Evolutionary conservation across 2,329 filamentous ascomycete genomes (phyloP), one percentile per base, ranked within the genome.

Genomic region (Alternaria ethzedia): DNA sequence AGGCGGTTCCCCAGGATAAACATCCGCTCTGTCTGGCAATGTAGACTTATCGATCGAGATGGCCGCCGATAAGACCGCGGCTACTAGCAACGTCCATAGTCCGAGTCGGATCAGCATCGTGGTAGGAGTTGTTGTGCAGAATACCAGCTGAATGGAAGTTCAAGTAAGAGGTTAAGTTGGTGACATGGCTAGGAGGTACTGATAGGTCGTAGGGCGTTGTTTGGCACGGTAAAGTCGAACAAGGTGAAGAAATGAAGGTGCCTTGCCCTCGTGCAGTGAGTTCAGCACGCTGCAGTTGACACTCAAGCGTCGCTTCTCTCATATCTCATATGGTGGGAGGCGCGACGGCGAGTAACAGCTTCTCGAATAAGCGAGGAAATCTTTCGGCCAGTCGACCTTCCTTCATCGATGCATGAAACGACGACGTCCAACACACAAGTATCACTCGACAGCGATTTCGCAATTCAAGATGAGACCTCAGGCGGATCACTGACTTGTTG

Each of bases 1-100:
- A 12, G 26, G 8, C 10, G 60, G 50, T 17, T 63, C 50, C 9
- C 56, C 32, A 17, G 54, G 30, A 12, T 32, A 4, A 7, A 50
- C 26, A 10, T 49, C 30, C 4, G 28, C 15, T 28, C 26, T 32
- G 11, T 20, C 28, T 12, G 11, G 2, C 15, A 10, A 36, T 5
- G 3, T 32, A 7, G 26, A 32, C 7, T 2, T 9, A 12, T 32
- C 11, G 9, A 4, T 11, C 9, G 15, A 6, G 6, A 26, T 20
- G 6, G 56, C 9, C 10, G 44, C 11, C 6, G 56, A 12, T 7
- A 17, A 5, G 10, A 41, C 43, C 0, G 23, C 30, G 1, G 55
- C 26, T 2, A 15, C n/a, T 9, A 32, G n/a, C 5, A 25, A 20
- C 7, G 9, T 5, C 21, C 41, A 54, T 8, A 47, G 13, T 32